Percentiles rank a stretch among this genome's conserved stretches.
Evolutionary conservation across 257 asterid genomes (phyloP).

Genomic region (Lycium barbarum): DNA sequence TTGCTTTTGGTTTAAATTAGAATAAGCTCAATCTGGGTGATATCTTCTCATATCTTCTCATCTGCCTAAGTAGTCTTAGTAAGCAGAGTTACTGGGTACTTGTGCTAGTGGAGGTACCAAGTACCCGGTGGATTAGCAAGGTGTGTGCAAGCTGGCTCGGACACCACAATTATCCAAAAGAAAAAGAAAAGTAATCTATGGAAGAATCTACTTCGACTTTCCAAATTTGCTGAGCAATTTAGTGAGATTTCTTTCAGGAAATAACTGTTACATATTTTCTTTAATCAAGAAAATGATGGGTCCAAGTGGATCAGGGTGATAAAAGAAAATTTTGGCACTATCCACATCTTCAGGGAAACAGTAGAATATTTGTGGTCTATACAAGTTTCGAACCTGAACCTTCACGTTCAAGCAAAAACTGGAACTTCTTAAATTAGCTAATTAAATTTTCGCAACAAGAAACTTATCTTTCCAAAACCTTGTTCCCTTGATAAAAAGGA

Average conservation of each 20-base stretch:
- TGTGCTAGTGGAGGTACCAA: neutral
- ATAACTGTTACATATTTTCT: neutral
- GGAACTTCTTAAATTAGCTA: neutral
- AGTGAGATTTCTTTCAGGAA: neutral
- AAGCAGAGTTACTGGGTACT: neutral
- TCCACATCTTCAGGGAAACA: neutral
- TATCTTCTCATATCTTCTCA: neutral
- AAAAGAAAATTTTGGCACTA: neutral
- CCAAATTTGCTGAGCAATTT: neutral
- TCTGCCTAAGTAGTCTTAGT: neutral
- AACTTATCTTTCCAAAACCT: neutral
- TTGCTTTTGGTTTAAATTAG: neutral
- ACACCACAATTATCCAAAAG: neutral
- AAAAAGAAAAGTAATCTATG: neutral
- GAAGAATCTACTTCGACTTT: neutral
- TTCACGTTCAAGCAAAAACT: neutral
- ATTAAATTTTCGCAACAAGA: neutral
- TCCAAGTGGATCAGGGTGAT: neutral
- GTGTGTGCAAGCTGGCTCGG: neutral
- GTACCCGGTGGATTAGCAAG: neutral
- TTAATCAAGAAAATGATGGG: neutral
- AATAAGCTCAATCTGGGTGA: neutral
- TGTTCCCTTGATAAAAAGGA: neutral
- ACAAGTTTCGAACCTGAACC: neutral
- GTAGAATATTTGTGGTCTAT: neutral